Percentiles rank a stretch among this genome's conserved stretches.
These are phyloP conservation scores for Cytospora schulzeri DNA, from an alignment of 2,329 filamentous ascomycete species.

Conservation along the genomic window DNA sequence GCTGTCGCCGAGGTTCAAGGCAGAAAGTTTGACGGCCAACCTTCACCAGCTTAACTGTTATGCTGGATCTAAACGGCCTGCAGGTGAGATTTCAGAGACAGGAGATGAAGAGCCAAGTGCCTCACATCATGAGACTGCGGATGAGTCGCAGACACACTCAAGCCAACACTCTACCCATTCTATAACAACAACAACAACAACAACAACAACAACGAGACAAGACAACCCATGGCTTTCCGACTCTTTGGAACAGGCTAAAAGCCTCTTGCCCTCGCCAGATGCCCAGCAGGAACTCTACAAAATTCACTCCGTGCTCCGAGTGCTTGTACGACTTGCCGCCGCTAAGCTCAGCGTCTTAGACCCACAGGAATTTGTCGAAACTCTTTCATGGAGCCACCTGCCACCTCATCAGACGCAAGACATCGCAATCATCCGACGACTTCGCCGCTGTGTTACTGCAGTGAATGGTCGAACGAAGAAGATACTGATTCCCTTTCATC, in stretches of 20 bases:
- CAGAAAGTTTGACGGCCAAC: not conserved
- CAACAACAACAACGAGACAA: not conserved
- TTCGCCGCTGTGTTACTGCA: not conserved
- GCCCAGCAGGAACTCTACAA: constrained; percentile 8
- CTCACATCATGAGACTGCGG: not conserved
- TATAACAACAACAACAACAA: not conserved
- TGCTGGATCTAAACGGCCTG: not conserved
- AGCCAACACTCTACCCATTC: not conserved
- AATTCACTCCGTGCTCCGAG: constrained; percentile 1
- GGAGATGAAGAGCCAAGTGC: not conserved
- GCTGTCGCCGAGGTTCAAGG: not conserved
- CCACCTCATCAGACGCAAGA: not conserved
- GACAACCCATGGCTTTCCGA: not conserved
- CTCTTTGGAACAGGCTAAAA: not conserved
- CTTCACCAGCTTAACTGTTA: not conserved
- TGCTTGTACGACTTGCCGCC: not conserved
- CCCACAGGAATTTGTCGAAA: constrained; percentile 12
- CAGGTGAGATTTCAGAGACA: constrained; percentile 10
- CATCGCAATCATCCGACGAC: not conserved
- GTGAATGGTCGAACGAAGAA: not conserved
- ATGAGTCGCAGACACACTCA: not conserved
- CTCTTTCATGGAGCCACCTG: constrained; percentile 8
- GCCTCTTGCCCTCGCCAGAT: not conserved
- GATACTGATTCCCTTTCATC: not conserved
- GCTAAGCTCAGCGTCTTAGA: not conserved